Percentiles rank a stretch among this genome's conserved stretches.
phyloP scores from a whole-genome alignment of 805 yeast genomes.

The Wickerhamomyces chaumierensis region DNA sequence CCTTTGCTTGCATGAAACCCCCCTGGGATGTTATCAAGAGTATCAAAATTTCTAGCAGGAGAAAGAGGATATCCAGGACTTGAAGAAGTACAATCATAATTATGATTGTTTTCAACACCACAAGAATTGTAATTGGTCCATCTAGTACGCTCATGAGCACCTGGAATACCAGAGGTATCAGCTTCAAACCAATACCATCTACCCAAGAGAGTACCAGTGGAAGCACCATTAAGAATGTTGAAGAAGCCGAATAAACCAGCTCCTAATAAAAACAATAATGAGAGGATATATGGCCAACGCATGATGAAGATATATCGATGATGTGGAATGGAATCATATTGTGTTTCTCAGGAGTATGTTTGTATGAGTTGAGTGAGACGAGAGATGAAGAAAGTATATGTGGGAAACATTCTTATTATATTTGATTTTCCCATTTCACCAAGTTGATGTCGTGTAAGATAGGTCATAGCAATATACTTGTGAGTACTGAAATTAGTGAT shows the following conservation, averaged over 20 bases:
- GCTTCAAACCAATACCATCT: conserved; percentile 75
- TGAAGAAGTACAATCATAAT: conserved; percentile 39
- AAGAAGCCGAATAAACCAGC: conserved; percentile 48
- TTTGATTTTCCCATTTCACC: too few relatives aligned
- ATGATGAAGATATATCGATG: conserved; percentile 2
- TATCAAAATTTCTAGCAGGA: conserved; percentile 63
- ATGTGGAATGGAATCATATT: too few relatives aligned
- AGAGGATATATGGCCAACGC: conserved; percentile 21
- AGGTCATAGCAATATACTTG: too few relatives aligned
- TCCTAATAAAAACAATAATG: conserved; percentile 28
- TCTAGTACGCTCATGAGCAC: conserved; percentile 35
- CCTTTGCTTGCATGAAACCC: conserved; percentile 36
- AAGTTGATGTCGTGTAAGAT: too few relatives aligned
- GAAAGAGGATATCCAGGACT: conserved; percentile 79
- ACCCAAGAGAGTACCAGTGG: conserved; percentile 40
- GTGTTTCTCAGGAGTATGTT: too few relatives aligned
- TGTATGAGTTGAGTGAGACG: too few relatives aligned
- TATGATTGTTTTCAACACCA: conserved; percentile 30
- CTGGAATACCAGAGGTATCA: conserved; percentile 41
- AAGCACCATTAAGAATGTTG: conserved; percentile 54
- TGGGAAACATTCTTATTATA: too few relatives aligned
- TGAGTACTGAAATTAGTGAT: too few relatives aligned
- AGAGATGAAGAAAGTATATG: too few relatives aligned
- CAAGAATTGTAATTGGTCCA: conserved; percentile 78
- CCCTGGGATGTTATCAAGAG: conserved; percentile 40